Evolutionary conservation across 176 grass and related monocot species (phyloP).

Genomic region (Chloris gayana): DNA sequence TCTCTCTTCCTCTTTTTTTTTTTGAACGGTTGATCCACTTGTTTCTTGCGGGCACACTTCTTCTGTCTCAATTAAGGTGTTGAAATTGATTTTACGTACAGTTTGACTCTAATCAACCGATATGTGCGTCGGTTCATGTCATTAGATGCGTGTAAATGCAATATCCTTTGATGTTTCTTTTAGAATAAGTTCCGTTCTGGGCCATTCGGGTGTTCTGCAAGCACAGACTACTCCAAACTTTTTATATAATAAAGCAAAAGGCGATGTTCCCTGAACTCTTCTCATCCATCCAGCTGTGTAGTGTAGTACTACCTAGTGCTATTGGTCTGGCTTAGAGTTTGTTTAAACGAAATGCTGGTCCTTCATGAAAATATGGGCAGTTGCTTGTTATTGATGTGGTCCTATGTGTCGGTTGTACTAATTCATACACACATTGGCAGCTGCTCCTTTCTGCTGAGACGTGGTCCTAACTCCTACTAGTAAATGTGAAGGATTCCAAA

Average conservation of each 20-base stretch:
- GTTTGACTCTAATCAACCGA: background rate
- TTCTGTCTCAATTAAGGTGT: background rate
- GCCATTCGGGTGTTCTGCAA: background rate
- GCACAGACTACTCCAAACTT: background rate
- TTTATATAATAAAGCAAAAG: background rate
- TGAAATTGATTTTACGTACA: background rate
- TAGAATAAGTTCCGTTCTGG: constrained; percentile 10
- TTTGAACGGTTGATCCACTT: background rate
- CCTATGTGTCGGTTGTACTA: constrained; percentile 26
- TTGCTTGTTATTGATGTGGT: constrained; percentile 23
- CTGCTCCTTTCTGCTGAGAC: background rate
- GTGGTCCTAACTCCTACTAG: background rate
- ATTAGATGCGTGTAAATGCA: background rate
- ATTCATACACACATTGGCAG: constrained; percentile 17
- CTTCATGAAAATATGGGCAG: constrained; percentile 2
- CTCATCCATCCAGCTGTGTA: constrained; percentile 14
- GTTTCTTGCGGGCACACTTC: background rate
- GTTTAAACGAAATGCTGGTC: constrained; percentile 18
- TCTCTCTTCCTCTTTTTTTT: background rate
- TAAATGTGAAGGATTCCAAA: background rate
- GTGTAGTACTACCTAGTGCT: too few relatives aligned
- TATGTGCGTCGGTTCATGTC: background rate
- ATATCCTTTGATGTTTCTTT: background rate
- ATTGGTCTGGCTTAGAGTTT: background rate
- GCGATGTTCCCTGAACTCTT: background rate